A percentile compares a stretch with the other conserved stretches of the same genome.
These are phyloP conservation scores for Blastobotrys mokoenaii DNA, from an alignment of 805 yeast species.

Conservation along the genomic window DNA sequence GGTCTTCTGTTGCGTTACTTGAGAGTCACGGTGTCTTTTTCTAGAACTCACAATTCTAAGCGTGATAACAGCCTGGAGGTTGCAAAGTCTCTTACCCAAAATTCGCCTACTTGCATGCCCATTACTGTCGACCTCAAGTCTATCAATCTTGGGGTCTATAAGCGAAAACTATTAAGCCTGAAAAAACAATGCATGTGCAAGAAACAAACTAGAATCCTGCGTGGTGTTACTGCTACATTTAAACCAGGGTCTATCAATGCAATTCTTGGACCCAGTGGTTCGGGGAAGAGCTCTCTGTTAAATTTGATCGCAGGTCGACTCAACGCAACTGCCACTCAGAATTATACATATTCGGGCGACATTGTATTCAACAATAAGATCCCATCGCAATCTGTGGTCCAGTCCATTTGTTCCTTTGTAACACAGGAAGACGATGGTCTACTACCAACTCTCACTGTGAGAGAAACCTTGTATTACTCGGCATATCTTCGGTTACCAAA, in stretches of 20 bases:
- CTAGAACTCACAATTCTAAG: slow-evolving; percentile 26
- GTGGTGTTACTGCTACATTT: slow-evolving; percentile 43
- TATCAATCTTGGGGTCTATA: slow-evolving; percentile 17
- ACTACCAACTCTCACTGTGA: slow-evolving; percentile 62
- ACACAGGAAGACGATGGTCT: slow-evolving; percentile 74
- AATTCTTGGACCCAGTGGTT: slow-evolving; percentile 76
- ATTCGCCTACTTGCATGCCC: slow-evolving; percentile 3
- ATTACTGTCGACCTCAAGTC: slow-evolving; percentile 22
- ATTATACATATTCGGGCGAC: slow-evolving; percentile 33
- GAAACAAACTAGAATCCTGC: slow-evolving; percentile 32
- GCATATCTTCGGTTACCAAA: slow-evolving; percentile 58
- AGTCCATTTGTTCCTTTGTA: slow-evolving; percentile 60
- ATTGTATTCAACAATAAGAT: slow-evolving; percentile 36
- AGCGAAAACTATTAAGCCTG: slow-evolving; percentile 7
- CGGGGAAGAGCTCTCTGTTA: slow-evolving; percentile 64
- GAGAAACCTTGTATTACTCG: slow-evolving; percentile 66
- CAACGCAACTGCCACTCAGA: slow-evolving; percentile 28
- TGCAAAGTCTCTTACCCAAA: slow-evolving; percentile 16
- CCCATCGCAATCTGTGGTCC: slow-evolving; percentile 30
- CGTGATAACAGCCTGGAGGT: slow-evolving; percentile 3
- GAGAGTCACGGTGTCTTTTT: slow-evolving; percentile 46
- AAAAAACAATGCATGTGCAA: neutral
- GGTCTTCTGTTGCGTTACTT: slow-evolving; percentile 40
- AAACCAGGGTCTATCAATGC: slow-evolving; percentile 53
- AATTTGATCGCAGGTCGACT: slow-evolving; percentile 57